Evolutionary conservation across 2,329 filamentous ascomycete genomes (phyloP), one percentile per base, ranked within the genome.

Genomic region (Curvularia eragrostidis): DNA sequence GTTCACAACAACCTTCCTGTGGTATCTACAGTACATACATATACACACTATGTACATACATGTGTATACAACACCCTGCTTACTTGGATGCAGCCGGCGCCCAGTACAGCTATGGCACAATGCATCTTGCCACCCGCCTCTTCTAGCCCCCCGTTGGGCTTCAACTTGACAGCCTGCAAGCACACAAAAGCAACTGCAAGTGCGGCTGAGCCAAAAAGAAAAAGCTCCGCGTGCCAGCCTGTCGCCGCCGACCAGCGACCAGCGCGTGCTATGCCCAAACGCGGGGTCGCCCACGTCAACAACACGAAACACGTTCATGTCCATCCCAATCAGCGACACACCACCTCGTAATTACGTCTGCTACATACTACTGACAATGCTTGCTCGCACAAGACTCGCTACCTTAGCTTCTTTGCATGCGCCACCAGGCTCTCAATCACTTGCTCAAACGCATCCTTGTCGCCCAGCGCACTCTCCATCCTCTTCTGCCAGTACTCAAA

Each of bases 371-470:
- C 28, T 30, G n/a, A 32, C 12, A 32, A 10, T 5, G 12, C 15
- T 36, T 13, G 13, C 13, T 36, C n/a, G 13, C 3, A 24, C 23
- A 48, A 38, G 18, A 5, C 23, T 21, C 12, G 2, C 55, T 58
- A 95, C 73, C 92, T 85, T 55, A 92, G 87, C 79, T 93, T 91
- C 75, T 92, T 85, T 48, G 92, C 92, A 79, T 96, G 92, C 76
- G 93, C 95, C 42, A 97, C 94, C 64, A 98, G 78, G 76, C 97
- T 97, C 79, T 97, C 94, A 83, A 98, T 97, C 15, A 98, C 94
- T 0, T 92, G 93, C 75, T 98, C 94, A 75, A 97, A 95, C 2
- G 93, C 91, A 74, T 97, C 94, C 67, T 95, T 89, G 73, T 98
- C 94, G 39, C 91, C 91, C 63, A 96, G 81, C 69, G 94, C 91